Evolutionary conservation across 2,329 filamentous ascomycete species (phyloP), one percentile per base, ranked within the genome.

Genomic region (Knufia fluminis): DNA sequence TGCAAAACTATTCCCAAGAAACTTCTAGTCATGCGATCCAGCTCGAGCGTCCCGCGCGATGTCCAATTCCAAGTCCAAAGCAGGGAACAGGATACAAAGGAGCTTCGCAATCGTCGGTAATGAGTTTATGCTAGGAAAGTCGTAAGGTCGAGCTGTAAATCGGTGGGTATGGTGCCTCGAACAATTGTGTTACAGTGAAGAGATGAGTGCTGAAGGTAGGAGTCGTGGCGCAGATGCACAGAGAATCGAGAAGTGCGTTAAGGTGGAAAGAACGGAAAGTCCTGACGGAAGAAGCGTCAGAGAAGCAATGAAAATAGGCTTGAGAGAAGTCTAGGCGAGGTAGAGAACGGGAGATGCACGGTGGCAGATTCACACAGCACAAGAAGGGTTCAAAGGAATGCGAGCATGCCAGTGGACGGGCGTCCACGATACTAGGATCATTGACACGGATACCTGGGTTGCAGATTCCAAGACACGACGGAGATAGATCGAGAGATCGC

Each of bases 401-500:
- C 40, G 38, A 41, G 38, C 22, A 9, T 10, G 9, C 23, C 33
- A 39, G 26, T 36, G 44, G 31, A 40, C 33, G 24, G 36, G 23
- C 17, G 12, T 39, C 35, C 14, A 26, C 28, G 9, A 8, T 26
- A 47, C 31, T 22, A 31, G 24, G 23, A 45, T 45, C n/a, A n/a
- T n/a, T n/a, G n/a, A n/a, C n/a, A 33, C 24, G 28, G 24, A 32
- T 45, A 16, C 38, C 28, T n/a, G n/a, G 42, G 42, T 32, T 45
- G 33, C 45, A 48, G 45, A 40, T 48, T 48, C 14, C 32, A 45
- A 45, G 23, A 48, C 33, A 31, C 35, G 36, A 54, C 47, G 53
- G 54, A 59, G 57, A 58, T 31, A 59, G 54, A 59, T 57, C 55
- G 54, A 54, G 50, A 56, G 54, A 57, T 57, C 57, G 58, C 57